Conservation (phyloP, 2,329 filamentous ascomycete genomes). For the Cercospora beticola region DNA sequence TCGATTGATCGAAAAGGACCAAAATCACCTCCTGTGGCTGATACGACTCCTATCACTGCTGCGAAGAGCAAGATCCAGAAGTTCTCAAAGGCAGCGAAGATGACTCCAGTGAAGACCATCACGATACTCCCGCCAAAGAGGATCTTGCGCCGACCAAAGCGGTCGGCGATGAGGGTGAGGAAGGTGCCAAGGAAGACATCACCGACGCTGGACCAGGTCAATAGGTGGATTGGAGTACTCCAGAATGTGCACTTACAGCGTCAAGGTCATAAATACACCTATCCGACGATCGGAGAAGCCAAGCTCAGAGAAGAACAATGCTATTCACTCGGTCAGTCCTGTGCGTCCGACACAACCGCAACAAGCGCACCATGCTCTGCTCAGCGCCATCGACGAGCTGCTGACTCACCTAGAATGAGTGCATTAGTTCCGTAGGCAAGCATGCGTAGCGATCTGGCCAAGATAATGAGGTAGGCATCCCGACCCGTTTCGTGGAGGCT, state of each 20-base stretch:
- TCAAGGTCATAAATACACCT: slow-evolving; percentile 39
- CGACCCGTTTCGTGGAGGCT: slow-evolving; percentile 36
- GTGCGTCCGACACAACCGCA: not conserved
- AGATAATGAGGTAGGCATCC: slow-evolving; percentile 57
- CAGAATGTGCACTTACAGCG: slow-evolving; percentile 4
- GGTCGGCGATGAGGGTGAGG: slow-evolving; percentile 37
- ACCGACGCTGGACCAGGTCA: slow-evolving; percentile 26
- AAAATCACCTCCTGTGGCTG: slow-evolving; percentile 58
- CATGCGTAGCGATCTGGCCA: slow-evolving; percentile 45
- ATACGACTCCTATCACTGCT: slow-evolving; percentile 37
- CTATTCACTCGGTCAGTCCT: slow-evolving; percentile 19
- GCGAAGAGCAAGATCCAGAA: slow-evolving; percentile 38
- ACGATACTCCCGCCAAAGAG: slow-evolving; percentile 34
- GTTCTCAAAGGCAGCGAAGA: slow-evolving; percentile 36
- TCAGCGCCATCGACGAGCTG: not conserved
- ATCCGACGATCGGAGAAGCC: slow-evolving; percentile 36
- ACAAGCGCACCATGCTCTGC: not conserved
- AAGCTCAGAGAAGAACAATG: slow-evolving; percentile 38
- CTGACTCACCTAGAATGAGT: slow-evolving; percentile 32
- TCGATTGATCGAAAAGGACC: slow-evolving; percentile 67
- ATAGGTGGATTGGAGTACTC: not conserved
- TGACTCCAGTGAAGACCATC: slow-evolving; percentile 35
- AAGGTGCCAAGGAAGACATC: slow-evolving; percentile 38
- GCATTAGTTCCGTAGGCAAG: slow-evolving; percentile 36
- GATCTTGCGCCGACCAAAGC: slow-evolving; percentile 36